phyloP scores from a whole-genome alignment of 1,284 basidiomycete genomes.

The Clitocybe nebularis region DNA sequence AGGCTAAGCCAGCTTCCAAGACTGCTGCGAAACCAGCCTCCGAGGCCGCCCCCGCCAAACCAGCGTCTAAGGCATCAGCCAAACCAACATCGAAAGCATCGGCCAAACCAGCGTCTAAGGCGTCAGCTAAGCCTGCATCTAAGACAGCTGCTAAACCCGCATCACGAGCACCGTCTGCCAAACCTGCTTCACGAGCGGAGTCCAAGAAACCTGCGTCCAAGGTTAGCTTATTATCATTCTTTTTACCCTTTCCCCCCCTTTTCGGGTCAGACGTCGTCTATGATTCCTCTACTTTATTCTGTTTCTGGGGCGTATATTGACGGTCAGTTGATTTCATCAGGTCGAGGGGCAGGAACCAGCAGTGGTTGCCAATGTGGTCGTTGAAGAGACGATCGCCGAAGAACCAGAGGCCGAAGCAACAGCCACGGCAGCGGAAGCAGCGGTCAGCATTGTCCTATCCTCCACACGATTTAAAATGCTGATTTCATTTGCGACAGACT shows the following conservation, averaged over 20 bases:
- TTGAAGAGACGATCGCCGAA: slow-evolving; percentile 46
- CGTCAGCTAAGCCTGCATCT: slow-evolving; percentile 23
- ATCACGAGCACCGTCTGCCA: slow-evolving; percentile 20
- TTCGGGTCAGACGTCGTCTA: background rate
- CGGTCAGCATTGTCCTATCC: background rate
- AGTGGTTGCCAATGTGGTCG: slow-evolving; percentile 26
- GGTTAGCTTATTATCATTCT: slow-evolving; percentile 25
- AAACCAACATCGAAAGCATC: slow-evolving; percentile 34
- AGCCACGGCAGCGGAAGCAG: slow-evolving; percentile 22
- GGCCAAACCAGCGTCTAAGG: slow-evolving; percentile 37
- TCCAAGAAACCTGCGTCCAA: slow-evolving; percentile 30
- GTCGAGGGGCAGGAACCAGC: slow-evolving; percentile 38
- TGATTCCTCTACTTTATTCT: slow-evolving; percentile 7
- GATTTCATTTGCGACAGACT: background rate
- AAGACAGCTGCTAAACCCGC: slow-evolving; percentile 33
- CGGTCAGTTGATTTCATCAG: no score
- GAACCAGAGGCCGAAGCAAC: slow-evolving; percentile 46
- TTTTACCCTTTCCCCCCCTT: slow-evolving; percentile 6
- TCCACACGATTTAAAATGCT: background rate
- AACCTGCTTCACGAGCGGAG: slow-evolving; percentile 22
- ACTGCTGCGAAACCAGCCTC: slow-evolving; percentile 28
- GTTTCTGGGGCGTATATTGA: slow-evolving; percentile 11
- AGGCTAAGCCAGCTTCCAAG: slow-evolving; percentile 31
- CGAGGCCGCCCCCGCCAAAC: slow-evolving; percentile 26
- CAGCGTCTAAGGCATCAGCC: slow-evolving; percentile 12